Evolutionary conservation across 2,329 filamentous ascomycete species (phyloP).

Genomic region (Monosporascus sp.): DNA sequence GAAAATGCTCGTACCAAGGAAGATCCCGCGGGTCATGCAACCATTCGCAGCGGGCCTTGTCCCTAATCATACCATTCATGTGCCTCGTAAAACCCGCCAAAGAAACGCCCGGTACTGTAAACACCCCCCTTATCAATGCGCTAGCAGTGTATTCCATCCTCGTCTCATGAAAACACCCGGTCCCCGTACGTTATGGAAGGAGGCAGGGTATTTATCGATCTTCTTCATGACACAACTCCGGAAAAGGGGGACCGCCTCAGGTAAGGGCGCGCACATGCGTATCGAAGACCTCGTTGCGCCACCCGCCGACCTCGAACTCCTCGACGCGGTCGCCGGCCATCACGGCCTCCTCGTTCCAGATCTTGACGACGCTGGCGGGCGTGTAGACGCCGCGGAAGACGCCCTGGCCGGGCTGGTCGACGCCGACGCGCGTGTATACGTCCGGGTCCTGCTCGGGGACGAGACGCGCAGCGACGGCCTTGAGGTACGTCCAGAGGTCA

Average conservation of each 20-base stretch:
- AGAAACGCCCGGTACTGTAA: too few relatives aligned
- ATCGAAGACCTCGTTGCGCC: constrained; percentile 82
- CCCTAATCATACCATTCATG: too few relatives aligned
- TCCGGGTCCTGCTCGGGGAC: constrained; percentile 70
- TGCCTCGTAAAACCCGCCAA: too few relatives aligned
- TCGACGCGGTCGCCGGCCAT: constrained; percentile 68
- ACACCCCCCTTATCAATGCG: too few relatives aligned
- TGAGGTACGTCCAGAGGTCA: constrained; percentile 75
- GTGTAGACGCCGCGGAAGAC: constrained; percentile 82
- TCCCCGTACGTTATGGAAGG: too few relatives aligned
- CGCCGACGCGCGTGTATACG: constrained; percentile 66
- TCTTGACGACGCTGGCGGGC: constrained; percentile 79
- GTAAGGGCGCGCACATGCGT: constrained; percentile 23
- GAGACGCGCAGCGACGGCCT: constrained; percentile 72
- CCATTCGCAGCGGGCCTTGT: too few relatives aligned
- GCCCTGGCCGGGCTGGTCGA: constrained; percentile 48
- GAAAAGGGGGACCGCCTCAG: constrained; percentile 1
- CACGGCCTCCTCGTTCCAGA: constrained; percentile 79
- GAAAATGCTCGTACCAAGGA: too few relatives aligned
- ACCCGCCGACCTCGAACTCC: constrained; percentile 65
- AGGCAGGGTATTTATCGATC: too few relatives aligned
- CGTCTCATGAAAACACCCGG: too few relatives aligned
- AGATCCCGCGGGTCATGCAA: too few relatives aligned
- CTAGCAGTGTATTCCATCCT: too few relatives aligned
- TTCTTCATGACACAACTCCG: too few relatives aligned